Base-by-base conservation (phyloP, 495 filamentous ascomycete genomes). In the Umbilicaria muhlenbergii region DNA sequence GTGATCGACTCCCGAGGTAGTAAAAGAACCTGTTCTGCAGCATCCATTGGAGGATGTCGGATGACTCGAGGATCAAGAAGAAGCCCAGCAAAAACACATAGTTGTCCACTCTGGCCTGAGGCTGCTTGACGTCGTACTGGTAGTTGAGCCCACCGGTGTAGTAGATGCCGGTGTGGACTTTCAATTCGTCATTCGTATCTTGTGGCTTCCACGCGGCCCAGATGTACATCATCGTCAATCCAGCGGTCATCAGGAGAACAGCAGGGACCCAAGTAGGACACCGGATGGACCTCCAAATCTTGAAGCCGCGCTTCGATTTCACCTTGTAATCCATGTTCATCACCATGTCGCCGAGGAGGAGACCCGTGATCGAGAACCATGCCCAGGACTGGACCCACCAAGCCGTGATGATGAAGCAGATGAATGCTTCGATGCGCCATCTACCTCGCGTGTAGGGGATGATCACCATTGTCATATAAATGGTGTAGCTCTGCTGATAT, bases 311-410 rank as follows among this genome's bases (percentile, higher is more conserved):
- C n/a, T 32, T 43, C 15, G 47, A 54, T 31, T 50, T 55, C 15
- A 6, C 32, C 37, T 52, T 41, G 49, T 60, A 57, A 33, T 52
- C 48, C 60, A 62, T 62, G 51, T 61, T 54, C 24, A 52, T 35
- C n/a, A 62, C 51, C 17, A 51, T 50, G 39, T 64, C 60, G 24
- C 55, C 58, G 19, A 62, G 35, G 7, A 61, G 46, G 0, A 64
- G 45, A 15, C 60, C 60, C 10, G 57, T 51, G 35, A 62, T 48
- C 32, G 49, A 47, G 39, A 58, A 64, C 57, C 57, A 62, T 8
- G 58, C 60, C 60, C 60, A 64, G 5, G 47, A 52, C 46, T 62
- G 52, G 11, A 60, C 54, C 60, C 60, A 64, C 58, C 57, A 64
- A 10, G 60, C 60, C 11, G 57, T 57, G 10, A 59, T 12, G 44